These are phyloP conservation scores for Candida maris DNA, from an alignment of 805 yeast genomes.

Conservation along the genomic window DNA sequence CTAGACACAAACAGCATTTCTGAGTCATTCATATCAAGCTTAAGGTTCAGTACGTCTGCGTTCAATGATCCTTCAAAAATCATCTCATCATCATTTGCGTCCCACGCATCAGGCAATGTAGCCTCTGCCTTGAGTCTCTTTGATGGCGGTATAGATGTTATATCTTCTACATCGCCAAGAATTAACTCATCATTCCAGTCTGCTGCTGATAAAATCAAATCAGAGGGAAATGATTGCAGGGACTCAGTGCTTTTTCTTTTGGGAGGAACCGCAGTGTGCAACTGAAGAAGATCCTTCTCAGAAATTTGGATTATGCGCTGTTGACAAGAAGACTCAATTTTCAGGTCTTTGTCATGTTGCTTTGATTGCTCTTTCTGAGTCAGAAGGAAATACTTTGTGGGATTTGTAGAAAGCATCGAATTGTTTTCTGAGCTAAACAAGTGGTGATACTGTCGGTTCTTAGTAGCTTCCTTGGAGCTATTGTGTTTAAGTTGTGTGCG, in stretches of 20 bases:
- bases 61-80: constrained; percentile 67
- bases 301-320: constrained; percentile 27
- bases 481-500: constrained; percentile 27
- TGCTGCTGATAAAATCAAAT: constrained; percentile 62
- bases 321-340: constrained; percentile 7
- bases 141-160: constrained; percentile 14
- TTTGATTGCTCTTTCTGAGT: constrained; percentile 7
- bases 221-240: constrained; percentile 45
- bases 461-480: constrained; percentile 9
- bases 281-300: constrained; percentile 24
- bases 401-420: background rate
- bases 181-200: constrained; percentile 75
- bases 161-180: constrained; percentile 42
- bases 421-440: background rate
- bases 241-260: constrained; percentile 20
- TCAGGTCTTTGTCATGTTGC: constrained; percentile 6
- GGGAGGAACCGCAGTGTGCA: constrained; percentile 14
- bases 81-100: constrained; percentile 58
- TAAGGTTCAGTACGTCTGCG: constrained; percentile 35
- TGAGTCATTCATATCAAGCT: constrained; percentile 85
- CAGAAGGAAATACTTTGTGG: background rate
- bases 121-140: constrained; percentile 29
- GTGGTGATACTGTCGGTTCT: constrained; percentile 6
- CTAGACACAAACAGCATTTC: constrained; percentile 63
- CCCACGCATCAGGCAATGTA: constrained; percentile 41